Evolutionary conservation across 148 eudicot species (phyloP), one percentile per base, ranked within the genome.

Genomic region (Mesembryanthemum crystallinum): DNA sequence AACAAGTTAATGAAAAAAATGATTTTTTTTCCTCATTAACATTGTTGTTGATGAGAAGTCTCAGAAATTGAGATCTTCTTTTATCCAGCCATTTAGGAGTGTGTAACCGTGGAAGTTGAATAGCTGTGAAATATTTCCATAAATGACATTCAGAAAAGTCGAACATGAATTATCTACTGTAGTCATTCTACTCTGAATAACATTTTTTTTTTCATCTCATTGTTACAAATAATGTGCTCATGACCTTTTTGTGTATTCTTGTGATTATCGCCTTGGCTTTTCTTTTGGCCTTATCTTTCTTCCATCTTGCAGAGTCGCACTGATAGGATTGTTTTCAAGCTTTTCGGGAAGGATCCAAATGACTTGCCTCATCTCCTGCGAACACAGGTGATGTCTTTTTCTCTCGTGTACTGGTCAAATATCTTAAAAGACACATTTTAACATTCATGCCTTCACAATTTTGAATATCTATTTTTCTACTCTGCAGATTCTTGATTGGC

Each of bases 281-380:
- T 15, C 52, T 39, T 30, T 42, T 25, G 14, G 35, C 23, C 72
- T 14, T 64, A 45, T 42, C 61, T n/a, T 71, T 76, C 23, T 76
- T 1, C 42, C 43, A 30, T 66, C 43, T 73, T 76, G 69, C 83
- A 95, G 99, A 75, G 86, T 76, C 94, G 96, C 63, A 94, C 98
- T 10, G 97, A 92, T 82, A 87, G 97, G 61, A 94, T 94, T 72
- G 89, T 90, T 65, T 89, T 94, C 80, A 94, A 94, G 83, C 90
- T 94, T 43, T 92, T 94, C 80, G 98, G 97, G 9, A 94, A 94
- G 88, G 91, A 88, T 77, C 99, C 99, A 29, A 87, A 82, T 81
- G 94, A 89, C 80, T 83, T 92, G 55, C 99, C 99, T 75, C 85
- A 81, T 61, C 71, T 64, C 33, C 66, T 95, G 77, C 89, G 97